Evolutionary conservation across 1,284 basidiomycete genomes (phyloP), one percentile per base, ranked within the genome.

Genomic region (Ganoderma lucidum): DNA sequence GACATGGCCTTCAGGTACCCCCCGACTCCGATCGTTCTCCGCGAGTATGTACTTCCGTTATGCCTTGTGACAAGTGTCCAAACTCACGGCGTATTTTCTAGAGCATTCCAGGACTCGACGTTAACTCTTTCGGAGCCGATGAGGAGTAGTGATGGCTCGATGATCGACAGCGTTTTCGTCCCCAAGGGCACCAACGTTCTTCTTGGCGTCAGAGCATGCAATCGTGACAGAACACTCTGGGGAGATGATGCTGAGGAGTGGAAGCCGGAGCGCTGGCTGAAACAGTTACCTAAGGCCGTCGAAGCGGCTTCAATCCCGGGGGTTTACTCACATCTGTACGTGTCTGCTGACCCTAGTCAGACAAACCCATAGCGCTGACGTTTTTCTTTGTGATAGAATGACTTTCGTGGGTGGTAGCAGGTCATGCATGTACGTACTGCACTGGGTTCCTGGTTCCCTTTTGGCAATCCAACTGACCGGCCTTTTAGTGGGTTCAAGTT

Each of bases 151-250:
- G 70, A 75, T 51, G 85, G 84, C 0, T 66, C 81, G 56, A 69
- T 74, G 0, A 78, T 85, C 2, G 76, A 81, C 48, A 78, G 78
- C 30, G 74, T 90, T 41, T 68, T 80, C 2, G 76, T 85, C 19
- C 73, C 77, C 32, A 85, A 86, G 70, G 87, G 85, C 2, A 85
- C 71, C 28, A 71, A 69, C 37, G 67, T 79, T 28, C 69, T 79
- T 19, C 67, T 79, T 39, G 75, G 75, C 30, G 74, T 78, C 28
- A 68, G 73, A 14, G 76, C 76, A 0, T 73, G 75, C 63, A 78
- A 80, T 63, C 73, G 75, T n/a, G 75, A 79, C 70, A 74, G 72
- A 32, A 71, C 70, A 3, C 65, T 77, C 0, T 80, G 79, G 78
- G 79, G 78, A 2, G 67, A 70, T 0, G 78, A 79, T 61, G 78